Base-by-base conservation (phyloP, 257 asterid genomes). In the Solanum lycopersicoides region DNA sequence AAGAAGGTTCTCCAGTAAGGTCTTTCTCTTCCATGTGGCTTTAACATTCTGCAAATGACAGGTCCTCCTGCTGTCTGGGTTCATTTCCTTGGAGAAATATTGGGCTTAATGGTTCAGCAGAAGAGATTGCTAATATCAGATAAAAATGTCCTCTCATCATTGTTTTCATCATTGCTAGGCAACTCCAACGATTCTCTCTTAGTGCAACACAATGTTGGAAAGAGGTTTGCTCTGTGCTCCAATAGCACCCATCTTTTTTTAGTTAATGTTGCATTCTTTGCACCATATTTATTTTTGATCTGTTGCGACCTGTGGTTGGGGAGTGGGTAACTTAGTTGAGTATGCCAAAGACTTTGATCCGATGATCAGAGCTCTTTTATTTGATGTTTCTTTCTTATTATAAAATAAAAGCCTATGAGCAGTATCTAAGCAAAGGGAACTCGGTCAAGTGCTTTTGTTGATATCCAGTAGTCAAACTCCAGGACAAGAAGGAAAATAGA, bases 81-180 rank as follows among this genome's bases (percentile, higher is more conserved):
- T 83, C 90, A 89, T 88, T 95, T 94, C 89, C 92, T 94, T 79
- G 98, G 99, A 82, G 97, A 95, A 74, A 92, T 97, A 71, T 88
- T 95, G 89, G 72, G 84, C 89, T 87, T 92, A 90, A 86, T 96
- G 87, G 91, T 90, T 90, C 96, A 93, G 92, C 96, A 93, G 89
- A 94, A 95, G 94, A 94, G 82, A 91, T 90, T 95, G 91, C 91
- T 96, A 87, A 63, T 97, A 77, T 95, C 98, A n/a, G 98, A 97
- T 91, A 91, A 65, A 63, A 91, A 91, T 88, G 89, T 92, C 83
- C 95, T 97, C 82, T 85, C 91, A 76, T 91, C 98, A 65, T 86
- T 94, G 88, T 92, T 95, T 89, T 89, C 94, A 39, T 88, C 95
- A 84, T 86, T 97, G 90, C 95, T 97, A 83, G 87, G 95, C 91